Percentiles rank a stretch among this genome's conserved stretches.
phyloP scores from a whole-genome alignment of 805 yeast genomes.

The Isabelozyma rhagii region DNA sequence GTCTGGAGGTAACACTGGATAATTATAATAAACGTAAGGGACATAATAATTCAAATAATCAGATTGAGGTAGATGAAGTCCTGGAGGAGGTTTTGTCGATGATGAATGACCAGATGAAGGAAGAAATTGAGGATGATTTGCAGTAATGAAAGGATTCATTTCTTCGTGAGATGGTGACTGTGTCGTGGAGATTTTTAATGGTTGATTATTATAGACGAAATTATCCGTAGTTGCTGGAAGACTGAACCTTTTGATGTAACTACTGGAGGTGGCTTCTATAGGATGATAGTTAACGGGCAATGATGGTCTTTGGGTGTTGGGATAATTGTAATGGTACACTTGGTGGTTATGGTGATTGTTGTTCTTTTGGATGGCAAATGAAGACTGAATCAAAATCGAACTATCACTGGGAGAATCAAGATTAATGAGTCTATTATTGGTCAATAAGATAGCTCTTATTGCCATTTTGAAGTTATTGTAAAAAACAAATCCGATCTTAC shows the following conservation, averaged over 20 bases:
- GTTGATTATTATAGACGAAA: background rate
- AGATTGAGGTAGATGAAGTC: background rate
- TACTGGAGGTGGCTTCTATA: constrained; percentile 1
- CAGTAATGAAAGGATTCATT: background rate
- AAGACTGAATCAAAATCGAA: constrained; percentile 29
- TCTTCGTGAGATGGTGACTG: background rate
- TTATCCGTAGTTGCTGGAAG: constrained; percentile 1
- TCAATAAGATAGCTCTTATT: constrained; percentile 52
- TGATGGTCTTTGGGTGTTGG: constrained; percentile 1
- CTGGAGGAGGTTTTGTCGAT: background rate
- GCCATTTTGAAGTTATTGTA: constrained; percentile 58
- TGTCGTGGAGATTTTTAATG: background rate
- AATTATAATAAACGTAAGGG: constrained; percentile 6
- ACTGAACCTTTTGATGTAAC: constrained; percentile 4
- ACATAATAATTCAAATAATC: constrained; percentile 5
- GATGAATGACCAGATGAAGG: background rate
- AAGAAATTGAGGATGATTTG: background rate
- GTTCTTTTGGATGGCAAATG: constrained; percentile 39
- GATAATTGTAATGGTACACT: background rate
- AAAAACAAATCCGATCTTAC: constrained; percentile 60
- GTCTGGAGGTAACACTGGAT: background rate
- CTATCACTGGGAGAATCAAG: constrained; percentile 5
- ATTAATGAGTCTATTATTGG: constrained; percentile 41
- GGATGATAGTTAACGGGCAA: constrained; percentile 2
- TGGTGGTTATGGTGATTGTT: background rate